These are phyloP conservation scores for Eutrema heterophyllum DNA, from an alignment of 345 rosid genomes.

Conservation along the genomic window DNA sequence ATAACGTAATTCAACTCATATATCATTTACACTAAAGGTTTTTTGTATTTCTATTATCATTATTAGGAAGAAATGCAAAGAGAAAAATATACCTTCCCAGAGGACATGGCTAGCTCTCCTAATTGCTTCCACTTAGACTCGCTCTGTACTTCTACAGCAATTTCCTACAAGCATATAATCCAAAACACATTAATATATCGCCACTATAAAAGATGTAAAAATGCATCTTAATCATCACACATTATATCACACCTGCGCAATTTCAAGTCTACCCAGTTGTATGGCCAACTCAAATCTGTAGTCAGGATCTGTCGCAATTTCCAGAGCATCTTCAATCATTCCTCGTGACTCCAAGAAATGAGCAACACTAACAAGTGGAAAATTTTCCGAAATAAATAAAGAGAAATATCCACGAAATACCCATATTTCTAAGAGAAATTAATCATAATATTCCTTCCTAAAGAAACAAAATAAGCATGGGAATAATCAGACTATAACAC, in stretches of 20 bases:
- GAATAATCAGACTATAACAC: background rate
- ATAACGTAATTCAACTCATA: background rate
- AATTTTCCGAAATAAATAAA: background rate
- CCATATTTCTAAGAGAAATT: background rate
- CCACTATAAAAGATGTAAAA: background rate
- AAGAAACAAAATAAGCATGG: background rate
- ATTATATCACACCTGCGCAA: slow-evolving; percentile 76
- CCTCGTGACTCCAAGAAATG: slow-evolving; percentile 97
- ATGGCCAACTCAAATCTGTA: slow-evolving; percentile 94
- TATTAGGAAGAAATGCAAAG: background rate
- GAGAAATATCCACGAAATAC: background rate
- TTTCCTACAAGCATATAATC: slow-evolving; percentile 49
- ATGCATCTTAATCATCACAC: slow-evolving; percentile 3
- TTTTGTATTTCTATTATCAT: background rate
- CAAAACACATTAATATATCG: background rate
- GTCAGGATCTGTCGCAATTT: slow-evolving; percentile 96
- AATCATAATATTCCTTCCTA: background rate
- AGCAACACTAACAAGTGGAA: slow-evolving; percentile 68
- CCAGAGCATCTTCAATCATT: slow-evolving; percentile 93
- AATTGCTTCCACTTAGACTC: slow-evolving; percentile 99
- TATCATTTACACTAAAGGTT: background rate
- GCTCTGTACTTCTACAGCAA: slow-evolving; percentile 72
- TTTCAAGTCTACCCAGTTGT: slow-evolving; percentile 87
- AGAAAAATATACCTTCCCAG: slow-evolving; percentile 63
- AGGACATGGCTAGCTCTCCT: slow-evolving; percentile 95